Percentiles rank a stretch among this genome's conserved stretches.
phyloP scores from a whole-genome alignment of 164 flowering plant genomes.

The Magnolia sinica region DNA sequence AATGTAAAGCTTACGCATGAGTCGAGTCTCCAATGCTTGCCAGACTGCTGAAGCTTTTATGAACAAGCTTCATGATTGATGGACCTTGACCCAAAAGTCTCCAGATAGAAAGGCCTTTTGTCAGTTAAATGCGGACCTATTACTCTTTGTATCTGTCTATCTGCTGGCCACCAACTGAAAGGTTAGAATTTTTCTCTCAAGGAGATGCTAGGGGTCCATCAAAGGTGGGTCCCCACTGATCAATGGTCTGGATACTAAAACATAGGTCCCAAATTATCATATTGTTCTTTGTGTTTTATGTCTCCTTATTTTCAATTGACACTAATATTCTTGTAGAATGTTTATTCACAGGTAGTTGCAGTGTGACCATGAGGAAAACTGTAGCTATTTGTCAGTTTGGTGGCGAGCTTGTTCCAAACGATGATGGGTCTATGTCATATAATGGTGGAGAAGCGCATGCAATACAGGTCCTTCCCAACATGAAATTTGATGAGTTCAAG shows the following conservation, averaged over 20 bases:
- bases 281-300: background rate
- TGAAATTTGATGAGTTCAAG: slow-evolving; percentile 56
- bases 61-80: no score
- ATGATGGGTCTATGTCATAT: slow-evolving; percentile 64
- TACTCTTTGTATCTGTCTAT: background rate
- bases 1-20: background rate
- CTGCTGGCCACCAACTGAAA: background rate
- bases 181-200: background rate
- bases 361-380: background rate
- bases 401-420: slow-evolving; percentile 57
- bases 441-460: slow-evolving; percentile 82
- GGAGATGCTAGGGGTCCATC: background rate
- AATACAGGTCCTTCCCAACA: slow-evolving; percentile 47
- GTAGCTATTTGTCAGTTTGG: slow-evolving; percentile 41
- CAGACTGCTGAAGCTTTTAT: background rate
- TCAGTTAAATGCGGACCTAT: background rate
- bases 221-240: no score
- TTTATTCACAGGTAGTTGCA: background rate
- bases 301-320: background rate
- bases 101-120: no score
- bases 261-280: background rate
- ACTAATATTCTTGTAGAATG: background rate
- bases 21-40: background rate
- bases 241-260: no score
- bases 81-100: no score